Conservation (phyloP, 345 rosid genomes). For the Clausena lansium region DNA sequence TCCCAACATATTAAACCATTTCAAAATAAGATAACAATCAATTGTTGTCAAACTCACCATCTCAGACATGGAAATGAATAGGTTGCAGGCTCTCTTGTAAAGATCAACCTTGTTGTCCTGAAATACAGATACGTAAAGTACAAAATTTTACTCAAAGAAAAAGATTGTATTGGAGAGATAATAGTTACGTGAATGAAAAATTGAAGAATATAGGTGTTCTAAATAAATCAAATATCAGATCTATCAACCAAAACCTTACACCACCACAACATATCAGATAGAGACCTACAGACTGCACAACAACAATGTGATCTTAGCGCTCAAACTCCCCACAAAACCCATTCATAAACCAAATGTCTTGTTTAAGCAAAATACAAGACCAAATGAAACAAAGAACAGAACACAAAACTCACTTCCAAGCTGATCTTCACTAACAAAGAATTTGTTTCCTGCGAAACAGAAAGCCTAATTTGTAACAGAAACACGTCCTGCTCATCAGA, state of each 20-base stretch:
- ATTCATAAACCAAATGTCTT: neutral
- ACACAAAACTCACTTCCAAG: slow-evolving; percentile 37
- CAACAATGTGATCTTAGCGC: neutral
- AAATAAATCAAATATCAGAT: slow-evolving; percentile 7
- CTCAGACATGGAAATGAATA: slow-evolving; percentile 43
- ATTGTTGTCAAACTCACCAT: slow-evolving; percentile 39
- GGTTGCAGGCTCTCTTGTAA: slow-evolving; percentile 53
- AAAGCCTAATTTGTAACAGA: slow-evolving; percentile 57
- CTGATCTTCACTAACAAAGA: slow-evolving; percentile 49
- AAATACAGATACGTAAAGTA: slow-evolving; percentile 11
- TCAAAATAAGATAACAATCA: slow-evolving; percentile 1
- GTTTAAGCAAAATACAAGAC: slow-evolving; percentile 1
- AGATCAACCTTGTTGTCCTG: slow-evolving; percentile 51
- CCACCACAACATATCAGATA: slow-evolving; percentile 1
- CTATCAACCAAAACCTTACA: slow-evolving; percentile 21
- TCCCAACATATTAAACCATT: neutral
- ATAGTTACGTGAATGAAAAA: slow-evolving; percentile 7
- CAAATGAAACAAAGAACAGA: slow-evolving; percentile 9
- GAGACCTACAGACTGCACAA: slow-evolving; percentile 7
- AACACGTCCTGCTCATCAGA: slow-evolving; percentile 49
- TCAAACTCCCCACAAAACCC: neutral
- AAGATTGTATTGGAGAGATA: slow-evolving; percentile 4
- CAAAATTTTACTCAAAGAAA: slow-evolving; percentile 1
- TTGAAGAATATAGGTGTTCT: neutral
- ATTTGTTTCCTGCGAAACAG: slow-evolving; percentile 40